Evolutionary conservation across 257 asterid genomes (phyloP).

Genomic region (Lantana camara): DNA sequence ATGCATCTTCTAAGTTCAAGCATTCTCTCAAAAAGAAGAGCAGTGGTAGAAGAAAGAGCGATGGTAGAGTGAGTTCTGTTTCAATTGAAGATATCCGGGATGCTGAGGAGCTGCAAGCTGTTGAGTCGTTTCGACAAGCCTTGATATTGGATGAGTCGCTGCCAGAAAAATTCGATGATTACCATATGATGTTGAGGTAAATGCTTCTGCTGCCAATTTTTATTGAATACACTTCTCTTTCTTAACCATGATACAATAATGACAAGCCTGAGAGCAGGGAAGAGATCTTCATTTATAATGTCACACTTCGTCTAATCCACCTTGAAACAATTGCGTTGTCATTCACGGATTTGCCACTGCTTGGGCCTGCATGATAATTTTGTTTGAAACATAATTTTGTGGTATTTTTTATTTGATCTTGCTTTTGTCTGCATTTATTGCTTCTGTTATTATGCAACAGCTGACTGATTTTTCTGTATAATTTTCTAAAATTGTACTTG

Average conservation of each 20-base stretch:
- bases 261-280: neutral
- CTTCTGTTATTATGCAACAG: constrained; percentile 23
- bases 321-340: neutral
- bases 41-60: constrained; percentile 79
- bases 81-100: constrained; percentile 94
- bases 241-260: neutral
- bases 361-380: neutral
- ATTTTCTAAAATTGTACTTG: constrained; percentile 23
- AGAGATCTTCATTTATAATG: too few relatives aligned
- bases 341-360: neutral
- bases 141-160: constrained; percentile 83
- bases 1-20: constrained; percentile 90
- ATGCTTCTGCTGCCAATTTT: constrained; percentile 26
- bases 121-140: constrained; percentile 85
- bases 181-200: constrained; percentile 94
- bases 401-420: neutral
- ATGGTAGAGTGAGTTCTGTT: constrained; percentile 83
- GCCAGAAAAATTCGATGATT: constrained; percentile 83
- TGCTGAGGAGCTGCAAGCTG: constrained; percentile 84
- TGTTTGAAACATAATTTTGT: constrained; percentile 7
- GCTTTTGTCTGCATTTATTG: constrained; percentile 5
- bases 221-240: constrained; percentile 3
- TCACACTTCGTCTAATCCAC: too few relatives aligned
- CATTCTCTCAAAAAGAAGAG: constrained; percentile 95
- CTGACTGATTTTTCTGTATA: constrained; percentile 20